phyloP scores from a whole-genome alignment of 495 filamentous ascomycete species.

The Glarea lozoyensis region DNA sequence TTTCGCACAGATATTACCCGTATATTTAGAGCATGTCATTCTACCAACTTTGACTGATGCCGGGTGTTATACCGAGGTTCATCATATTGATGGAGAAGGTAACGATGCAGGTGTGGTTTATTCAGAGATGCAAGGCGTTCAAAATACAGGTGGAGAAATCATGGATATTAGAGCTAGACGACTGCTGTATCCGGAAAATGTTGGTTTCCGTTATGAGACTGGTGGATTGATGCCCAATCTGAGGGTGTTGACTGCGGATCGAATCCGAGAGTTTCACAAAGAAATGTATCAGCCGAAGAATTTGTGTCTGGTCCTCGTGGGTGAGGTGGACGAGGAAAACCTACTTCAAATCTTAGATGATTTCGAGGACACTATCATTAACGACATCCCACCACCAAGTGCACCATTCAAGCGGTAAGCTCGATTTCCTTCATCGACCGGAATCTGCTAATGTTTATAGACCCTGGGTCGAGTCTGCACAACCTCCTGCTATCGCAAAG shows the following conservation, averaged over 20 bases:
- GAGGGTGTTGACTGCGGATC: conserved; percentile 73
- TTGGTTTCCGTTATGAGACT: conserved; percentile 94
- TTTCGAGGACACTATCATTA: conserved; percentile 80
- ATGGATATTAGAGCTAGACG: conserved; percentile 74
- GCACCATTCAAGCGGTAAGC: conserved; percentile 60
- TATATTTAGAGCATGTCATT: conserved; percentile 93
- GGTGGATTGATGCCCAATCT: conserved; percentile 93
- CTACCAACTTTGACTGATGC: conserved; percentile 86
- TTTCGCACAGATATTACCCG: conserved; percentile 85
- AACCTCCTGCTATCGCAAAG: conserved; percentile 58
- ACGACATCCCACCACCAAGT: conserved; percentile 64
- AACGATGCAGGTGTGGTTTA: conserved; percentile 98
- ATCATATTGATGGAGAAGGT: conserved; percentile 86
- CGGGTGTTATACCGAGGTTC: conserved; percentile 89
- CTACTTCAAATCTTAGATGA: conserved; percentile 72
- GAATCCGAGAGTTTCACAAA: conserved; percentile 85
- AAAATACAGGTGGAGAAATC: conserved; percentile 73
- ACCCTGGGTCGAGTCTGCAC: conserved; percentile 84
- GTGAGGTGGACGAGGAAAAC: conserved; percentile 76
- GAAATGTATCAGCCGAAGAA: conserved; percentile 99
- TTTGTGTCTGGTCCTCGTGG: conserved; percentile 79
- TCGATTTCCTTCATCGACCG: background rate
- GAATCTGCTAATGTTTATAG: conserved; percentile 26
- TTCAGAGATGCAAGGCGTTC: conserved; percentile 95
- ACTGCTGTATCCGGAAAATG: conserved; percentile 76